phyloP scores from a whole-genome alignment of 257 asterid species.

The Agastache rugosa region DNA sequence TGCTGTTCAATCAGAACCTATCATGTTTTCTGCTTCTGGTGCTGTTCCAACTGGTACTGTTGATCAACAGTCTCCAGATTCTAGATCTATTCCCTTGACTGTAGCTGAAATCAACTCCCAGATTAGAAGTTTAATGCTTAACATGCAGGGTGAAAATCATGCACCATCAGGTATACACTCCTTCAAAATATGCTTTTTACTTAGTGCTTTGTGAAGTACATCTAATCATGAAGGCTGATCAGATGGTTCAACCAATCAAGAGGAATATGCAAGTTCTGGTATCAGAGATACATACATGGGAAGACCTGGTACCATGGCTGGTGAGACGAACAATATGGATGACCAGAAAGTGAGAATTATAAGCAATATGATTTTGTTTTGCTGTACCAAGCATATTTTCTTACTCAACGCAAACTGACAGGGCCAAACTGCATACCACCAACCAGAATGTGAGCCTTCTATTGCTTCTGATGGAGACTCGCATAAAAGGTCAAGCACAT shows the following conservation, averaged over 20 bases:
- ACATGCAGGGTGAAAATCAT: conserved; percentile 41
- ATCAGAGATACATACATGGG: conserved; percentile 37
- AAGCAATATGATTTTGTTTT: conserved; percentile 27
- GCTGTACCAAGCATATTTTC: conserved; percentile 7
- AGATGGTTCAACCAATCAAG: conserved; percentile 53
- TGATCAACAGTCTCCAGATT: conserved; percentile 46
- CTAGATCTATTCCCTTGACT: conserved; percentile 40
- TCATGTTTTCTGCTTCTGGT: conserved; percentile 50
- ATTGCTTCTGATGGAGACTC: conserved; percentile 39
- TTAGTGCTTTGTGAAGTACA: conserved; percentile 17
- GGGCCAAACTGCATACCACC: conserved; percentile 38
- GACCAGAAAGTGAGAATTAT: conserved; percentile 40
- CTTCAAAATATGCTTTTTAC: not conserved
- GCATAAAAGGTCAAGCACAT: conserved; percentile 34
- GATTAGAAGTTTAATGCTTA: conserved; percentile 40
- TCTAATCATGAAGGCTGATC: conserved; percentile 45
- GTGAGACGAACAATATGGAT: conserved; percentile 32
- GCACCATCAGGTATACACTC: conserved; percentile 46
- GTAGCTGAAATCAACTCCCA: conserved; percentile 55
- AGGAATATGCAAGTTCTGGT: conserved; percentile 39
- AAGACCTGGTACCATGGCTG: conserved; percentile 28
- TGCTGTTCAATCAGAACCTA: conserved; percentile 50
- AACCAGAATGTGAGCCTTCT: conserved; percentile 44
- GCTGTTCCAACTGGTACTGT: conserved; percentile 45
- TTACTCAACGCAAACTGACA: conserved; percentile 38